Evolutionary conservation across 139 green algal genomes (phyloP).

Genomic region (Limnomonas spitsbergensis): DNA sequence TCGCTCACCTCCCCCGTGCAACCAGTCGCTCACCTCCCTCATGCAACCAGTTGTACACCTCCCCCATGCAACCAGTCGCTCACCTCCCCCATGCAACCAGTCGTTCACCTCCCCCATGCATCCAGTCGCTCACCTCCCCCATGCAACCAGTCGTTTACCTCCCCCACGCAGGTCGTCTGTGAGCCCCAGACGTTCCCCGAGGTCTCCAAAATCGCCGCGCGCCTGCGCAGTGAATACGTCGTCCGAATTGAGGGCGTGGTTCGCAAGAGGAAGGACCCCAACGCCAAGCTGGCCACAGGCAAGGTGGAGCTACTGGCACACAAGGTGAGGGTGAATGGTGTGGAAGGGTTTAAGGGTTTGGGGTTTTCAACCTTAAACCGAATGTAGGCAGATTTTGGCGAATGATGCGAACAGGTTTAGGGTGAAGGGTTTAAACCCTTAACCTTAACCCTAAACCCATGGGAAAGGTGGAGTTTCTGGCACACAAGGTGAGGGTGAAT

Average conservation of each 20-base stretch:
- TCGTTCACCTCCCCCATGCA: no score
- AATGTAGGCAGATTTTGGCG: no score
- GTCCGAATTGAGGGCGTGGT: constrained; percentile 78
- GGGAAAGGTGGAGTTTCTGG: constrained; percentile 70
- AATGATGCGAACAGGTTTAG: no score
- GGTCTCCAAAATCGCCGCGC: constrained; percentile 44
- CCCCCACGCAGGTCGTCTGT: constrained; percentile 53
- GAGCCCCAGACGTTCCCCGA: constrained; percentile 54
- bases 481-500: constrained; percentile 1
- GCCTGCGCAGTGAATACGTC: constrained; percentile 85
- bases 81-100: no score
- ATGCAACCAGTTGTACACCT: no score
- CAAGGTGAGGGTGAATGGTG: not conserved
- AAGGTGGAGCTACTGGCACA: constrained; percentile 60
- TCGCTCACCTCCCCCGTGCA: no score
- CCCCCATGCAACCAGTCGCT: no score
- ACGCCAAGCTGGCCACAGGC: constrained; percentile 84
- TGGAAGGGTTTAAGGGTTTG: not conserved
- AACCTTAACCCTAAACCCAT: constrained; percentile 84
- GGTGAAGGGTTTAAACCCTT: no score
- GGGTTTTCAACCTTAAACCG: not conserved
- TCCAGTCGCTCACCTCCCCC: no score
- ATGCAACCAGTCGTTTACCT: no score
- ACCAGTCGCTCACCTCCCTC: no score
- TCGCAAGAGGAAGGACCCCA: constrained; percentile 73